Evolutionary conservation across 805 yeast species (phyloP), one percentile per base, ranked within the genome.

Genomic region (Saccharomycopsis selenospora): DNA sequence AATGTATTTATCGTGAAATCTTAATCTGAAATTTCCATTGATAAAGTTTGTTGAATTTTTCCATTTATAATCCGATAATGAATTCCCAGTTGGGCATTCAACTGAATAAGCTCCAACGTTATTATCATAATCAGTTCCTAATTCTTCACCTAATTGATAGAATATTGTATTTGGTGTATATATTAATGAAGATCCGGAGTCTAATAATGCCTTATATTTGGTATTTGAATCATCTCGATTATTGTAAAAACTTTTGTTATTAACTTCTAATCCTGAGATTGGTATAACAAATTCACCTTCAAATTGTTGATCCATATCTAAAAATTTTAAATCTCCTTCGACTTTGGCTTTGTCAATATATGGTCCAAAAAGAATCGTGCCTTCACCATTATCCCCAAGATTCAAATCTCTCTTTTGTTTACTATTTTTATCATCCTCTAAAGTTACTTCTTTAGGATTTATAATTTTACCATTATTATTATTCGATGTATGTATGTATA

Each of bases 171-270:
- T 30, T 3, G 84, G 83, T 25, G 79, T 60, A 55, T 73, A 72
- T 4, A 75, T 60, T 22, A 70, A 59, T 5, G 81, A 68, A 3
- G 82, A 68, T 10, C 84, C 81, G 0, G 80, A 70, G 58, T 80
- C 85, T 18, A 80, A 59, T 26, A 75, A 60, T 2, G 75, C 79
- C 10, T 68, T 62, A 38, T 47, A 45, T 14, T 30, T 17, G 7
- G n/a, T 33, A n/a, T 14, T 4, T 14, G n/a, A 17, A 14, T 33
- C 17, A 10, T 17, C 4, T n/a, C n/a, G n/a, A 14, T 17, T 8
- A 20, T 33, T 33, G 38, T 33, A 33, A 20, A 33, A 33, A 4
- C 20, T 5, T 20, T 33, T 17, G 38, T 33, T 33, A 10, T 33
- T 33, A 20, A 33, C 38, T 10, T 33, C 38, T 10, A 33, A 17